Evolutionary conservation across 495 filamentous ascomycete species (phyloP).

Genomic region (Penicillium verhagenii): DNA sequence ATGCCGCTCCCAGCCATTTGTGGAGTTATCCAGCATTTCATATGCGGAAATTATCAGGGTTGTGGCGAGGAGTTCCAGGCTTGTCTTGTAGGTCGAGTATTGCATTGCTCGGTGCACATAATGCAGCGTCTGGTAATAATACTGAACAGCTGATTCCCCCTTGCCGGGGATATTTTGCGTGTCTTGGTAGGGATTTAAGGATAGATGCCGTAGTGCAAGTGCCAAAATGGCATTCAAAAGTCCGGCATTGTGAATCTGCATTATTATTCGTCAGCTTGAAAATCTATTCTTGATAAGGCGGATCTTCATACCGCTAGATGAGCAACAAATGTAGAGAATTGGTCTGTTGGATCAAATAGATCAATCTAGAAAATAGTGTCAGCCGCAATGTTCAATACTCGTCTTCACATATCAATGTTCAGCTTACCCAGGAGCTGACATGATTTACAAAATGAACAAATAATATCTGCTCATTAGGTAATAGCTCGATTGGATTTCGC

Average conservation of each 20-base stretch:
- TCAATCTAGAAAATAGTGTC: not conserved
- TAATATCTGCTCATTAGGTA: constrained; percentile 2
- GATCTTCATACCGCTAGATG: not conserved
- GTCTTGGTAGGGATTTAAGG: constrained; percentile 12
- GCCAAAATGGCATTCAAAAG: constrained; percentile 23
- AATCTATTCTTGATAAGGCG: not conserved
- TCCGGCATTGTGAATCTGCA: constrained; percentile 16
- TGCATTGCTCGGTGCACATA: constrained; percentile 29
- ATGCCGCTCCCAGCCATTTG: constrained; percentile 29
- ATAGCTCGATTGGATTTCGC: constrained; percentile 15
- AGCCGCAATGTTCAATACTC: not conserved
- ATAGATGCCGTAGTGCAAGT: constrained; percentile 19
- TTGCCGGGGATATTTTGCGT: not conserved
- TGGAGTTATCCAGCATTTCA: constrained; percentile 31
- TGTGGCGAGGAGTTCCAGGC: constrained; percentile 25
- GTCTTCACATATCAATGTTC: not conserved
- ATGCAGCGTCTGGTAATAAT: constrained; percentile 29
- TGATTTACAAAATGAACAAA: constrained; percentile 20
- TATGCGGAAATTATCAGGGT: constrained; percentile 28
- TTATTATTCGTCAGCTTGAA: not conserved
- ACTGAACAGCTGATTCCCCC: constrained; percentile 20
- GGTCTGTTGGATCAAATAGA: not conserved
- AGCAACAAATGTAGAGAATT: not conserved
- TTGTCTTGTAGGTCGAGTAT: constrained; percentile 21
- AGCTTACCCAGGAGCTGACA: constrained; percentile 21